Base-by-base conservation (phyloP, 2,329 filamentous ascomycete species). In the Cytospora piceae region DNA sequence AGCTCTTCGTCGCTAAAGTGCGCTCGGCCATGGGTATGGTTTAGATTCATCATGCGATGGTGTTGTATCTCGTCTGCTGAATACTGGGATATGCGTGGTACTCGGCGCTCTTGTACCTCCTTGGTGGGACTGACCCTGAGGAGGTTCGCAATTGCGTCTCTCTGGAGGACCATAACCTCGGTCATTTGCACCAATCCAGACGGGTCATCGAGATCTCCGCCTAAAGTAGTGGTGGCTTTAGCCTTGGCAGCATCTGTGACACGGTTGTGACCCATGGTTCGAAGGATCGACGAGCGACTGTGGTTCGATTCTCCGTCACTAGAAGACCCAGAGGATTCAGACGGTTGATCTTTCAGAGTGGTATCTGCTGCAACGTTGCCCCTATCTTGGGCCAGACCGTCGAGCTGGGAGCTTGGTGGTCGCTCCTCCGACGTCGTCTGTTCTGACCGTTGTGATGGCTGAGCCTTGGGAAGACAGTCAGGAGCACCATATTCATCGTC, bases 181-280 rank as follows among this genome's bases (percentile, higher is more conserved):
- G 56, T 63, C 60, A 63, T 63, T n/a, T 53, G 60, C 29, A 54
- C 55, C 31, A 39, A 51, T 31, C n/a, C 11, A 51, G 60, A 34
- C 27, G 52, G 34, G n/a, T 8, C 39, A 32, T 51, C 39, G 32
- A 63, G 60, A 39, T 56, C 37, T 31, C n/a, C 51, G 39, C 31
- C 34, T 42, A 37, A 11, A 12, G 24, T 14, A 51, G 60, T 46
- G 2, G 60, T 32, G n/a, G 22, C 53, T 34, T 37, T n/a, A 42
- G 34, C 24, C 42, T 62, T 22, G 9, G 24, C 27, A 39, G 27
- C 29, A 22, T 59, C 31, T 4, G 53, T 57, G 37, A 58, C 59
- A 49, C 58, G 63, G 20, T 67, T 63, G 39, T 32, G 55, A 24
- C 58, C 58, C 66, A 67, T 67, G 39, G 66, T 49, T 27, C 27